A percentile compares a stretch with the other conserved stretches of the same genome.
Evolutionary conservation across 163 green algal species (phyloP).

Genomic region (Volvox carteri): DNA sequence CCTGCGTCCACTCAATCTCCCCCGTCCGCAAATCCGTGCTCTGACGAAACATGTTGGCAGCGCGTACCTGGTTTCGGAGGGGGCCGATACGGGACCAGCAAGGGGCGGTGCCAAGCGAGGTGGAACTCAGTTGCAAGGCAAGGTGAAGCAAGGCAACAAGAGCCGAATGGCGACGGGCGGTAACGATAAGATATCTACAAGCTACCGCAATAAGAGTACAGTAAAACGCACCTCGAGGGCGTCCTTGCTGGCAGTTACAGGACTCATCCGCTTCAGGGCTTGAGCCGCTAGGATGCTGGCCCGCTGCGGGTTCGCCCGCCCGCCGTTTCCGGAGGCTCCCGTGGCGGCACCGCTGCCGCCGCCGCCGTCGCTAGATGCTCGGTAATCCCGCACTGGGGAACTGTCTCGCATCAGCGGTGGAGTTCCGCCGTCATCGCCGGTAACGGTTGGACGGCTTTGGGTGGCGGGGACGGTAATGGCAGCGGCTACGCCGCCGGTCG

Average conservation of each 20-base stretch:
- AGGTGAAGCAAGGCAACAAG: too few species aligned
- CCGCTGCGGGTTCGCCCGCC: neutral
- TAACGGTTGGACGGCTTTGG: conserved; percentile 10
- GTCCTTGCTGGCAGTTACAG: conserved; percentile 10
- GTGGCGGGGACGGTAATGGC: too few species aligned
- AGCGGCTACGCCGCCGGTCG: neutral
- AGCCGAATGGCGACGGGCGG: too few species aligned
- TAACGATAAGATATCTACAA: too few species aligned
- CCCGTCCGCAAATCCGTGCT: conserved; percentile 64
- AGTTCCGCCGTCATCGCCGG: conserved; percentile 17
- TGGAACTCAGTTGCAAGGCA: too few species aligned
- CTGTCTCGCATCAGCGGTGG: conserved; percentile 53
- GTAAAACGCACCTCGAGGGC: conserved; percentile 40
- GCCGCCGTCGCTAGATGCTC: neutral
- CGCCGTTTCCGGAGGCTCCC: neutral
- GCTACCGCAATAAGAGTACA: too few species aligned
- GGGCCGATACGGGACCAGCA: too few species aligned
- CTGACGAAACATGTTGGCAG: conserved; percentile 71
- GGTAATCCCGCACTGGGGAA: conserved; percentile 35
- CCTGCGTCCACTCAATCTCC: conserved; percentile 84
- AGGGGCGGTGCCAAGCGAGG: too few species aligned
- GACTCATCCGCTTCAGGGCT: conserved; percentile 33
- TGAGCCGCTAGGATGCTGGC: conserved; percentile 23
- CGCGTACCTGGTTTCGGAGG: conserved; percentile 41
- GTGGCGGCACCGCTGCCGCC: neutral